Base-by-base conservation (phyloP, 2,329 filamentous ascomycete species). In the Paraphoma sp. region DNA sequence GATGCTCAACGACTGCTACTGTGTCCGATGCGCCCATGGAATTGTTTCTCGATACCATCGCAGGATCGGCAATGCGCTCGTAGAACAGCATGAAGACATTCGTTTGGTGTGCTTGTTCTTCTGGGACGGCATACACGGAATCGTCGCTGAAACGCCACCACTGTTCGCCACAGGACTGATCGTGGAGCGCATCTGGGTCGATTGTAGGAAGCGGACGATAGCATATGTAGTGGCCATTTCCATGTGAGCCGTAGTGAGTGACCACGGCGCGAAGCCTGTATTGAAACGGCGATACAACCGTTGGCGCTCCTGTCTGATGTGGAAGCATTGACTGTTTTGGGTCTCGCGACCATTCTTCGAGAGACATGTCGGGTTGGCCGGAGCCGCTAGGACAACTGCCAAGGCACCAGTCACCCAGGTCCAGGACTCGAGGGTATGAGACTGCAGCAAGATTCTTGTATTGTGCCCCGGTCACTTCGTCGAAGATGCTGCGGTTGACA, bases 1-100 rank as follows among this genome's bases (percentile, higher is more conserved):
- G 56, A 28, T 63, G 50, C 28, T 64, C 57, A 10, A 53, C 30
- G 8, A 58, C n/a, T 6, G 51, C 33, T 36, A 14, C 33, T 10
- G 9, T 36, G 9, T 36, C 33, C 33, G 3, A 53, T 16, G 9
- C 29, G 36, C n/a, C 49, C 43, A 17, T 23, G 45, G 30, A 9
- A 28, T 14, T 40, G 54, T 3, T 0, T 40, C 16, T 18, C 41
- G 31, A 6, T 51, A 18, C 10, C 6, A 3, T 14, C 4, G 90
- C 80, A 45, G 86, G 86, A 73, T 57, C 57, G 28, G 72, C 65
- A 38, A 71, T 59, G n/a, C 69, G 73, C 60, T 99, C 94, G 74
- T 98, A 99, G 75, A 98, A 98, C 1, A 98, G 84, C 94, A 99
- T 98, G 72, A 98, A 98, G 0, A 93, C 94, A 1, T 92, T 92